These are phyloP conservation scores for Neostapfia colusana DNA, from an alignment of 176 grass and related monocot genomes.

Conservation along the genomic window DNA sequence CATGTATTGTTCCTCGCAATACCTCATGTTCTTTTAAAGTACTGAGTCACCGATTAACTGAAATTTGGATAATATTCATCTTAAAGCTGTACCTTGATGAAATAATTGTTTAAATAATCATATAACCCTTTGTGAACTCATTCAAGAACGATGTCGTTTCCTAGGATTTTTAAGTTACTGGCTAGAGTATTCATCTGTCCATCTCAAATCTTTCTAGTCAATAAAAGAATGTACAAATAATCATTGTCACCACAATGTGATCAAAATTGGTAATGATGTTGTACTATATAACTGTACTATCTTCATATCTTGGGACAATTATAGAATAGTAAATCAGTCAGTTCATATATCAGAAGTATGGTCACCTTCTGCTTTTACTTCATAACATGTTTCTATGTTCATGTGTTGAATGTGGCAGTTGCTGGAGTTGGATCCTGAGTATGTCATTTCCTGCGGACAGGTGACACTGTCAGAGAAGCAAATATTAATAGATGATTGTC, in stretches of 20 bases:
- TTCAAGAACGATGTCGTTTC: too few species aligned
- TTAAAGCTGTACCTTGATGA: neutral
- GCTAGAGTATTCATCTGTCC: too few species aligned
- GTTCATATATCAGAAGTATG: neutral
- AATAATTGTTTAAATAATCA: conserved; percentile 3
- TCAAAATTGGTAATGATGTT: neutral
- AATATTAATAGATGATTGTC: conserved; percentile 64
- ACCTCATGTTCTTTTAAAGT: neutral
- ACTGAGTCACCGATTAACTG: neutral
- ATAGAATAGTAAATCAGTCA: neutral
- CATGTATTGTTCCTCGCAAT: neutral
- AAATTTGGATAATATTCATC: neutral
- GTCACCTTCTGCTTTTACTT: neutral
- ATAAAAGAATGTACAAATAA: conserved; percentile 16
- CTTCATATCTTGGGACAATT: neutral
- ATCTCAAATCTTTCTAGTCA: neutral
- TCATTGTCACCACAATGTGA: conserved; percentile 10
- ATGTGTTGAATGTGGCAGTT: conserved; percentile 52
- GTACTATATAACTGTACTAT: neutral
- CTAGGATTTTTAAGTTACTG: too few species aligned
- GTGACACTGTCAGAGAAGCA: conserved; percentile 64
- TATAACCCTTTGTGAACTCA: neutral
- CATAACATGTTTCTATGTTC: neutral
- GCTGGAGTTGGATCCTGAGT: conserved; percentile 69
- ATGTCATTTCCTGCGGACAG: conserved; percentile 64